Base-by-base conservation (phyloP, 768 basidiomycete species). In the Kwoniella sp. region DNA sequence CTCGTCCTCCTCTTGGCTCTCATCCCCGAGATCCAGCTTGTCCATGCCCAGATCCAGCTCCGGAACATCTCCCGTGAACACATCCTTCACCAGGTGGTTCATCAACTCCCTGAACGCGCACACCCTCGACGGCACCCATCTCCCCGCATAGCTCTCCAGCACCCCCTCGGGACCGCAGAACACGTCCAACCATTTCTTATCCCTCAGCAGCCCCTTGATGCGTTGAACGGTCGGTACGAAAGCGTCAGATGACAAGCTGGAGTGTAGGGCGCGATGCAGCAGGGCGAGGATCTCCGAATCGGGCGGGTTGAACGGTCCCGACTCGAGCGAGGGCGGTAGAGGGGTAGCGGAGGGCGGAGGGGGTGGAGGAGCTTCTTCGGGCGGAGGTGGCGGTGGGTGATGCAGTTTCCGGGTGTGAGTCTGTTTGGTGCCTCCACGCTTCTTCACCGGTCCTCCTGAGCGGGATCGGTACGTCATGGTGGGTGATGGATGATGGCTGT, bases 61-160 rank as follows among this genome's bases (percentile, higher is more conserved):
- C 12, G 12, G 34, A 28, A 45, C 46, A 1, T 42, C 37, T 2
- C 46, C 48, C 14, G 19, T 47, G 19, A 54, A 50, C 3, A 50
- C 44, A 22, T 26, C 42, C 5, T 32, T 11, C 1, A 45, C 56
- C 27, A 44, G 20, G 14, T 53, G 50, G 32, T 42, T 53, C 46
- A 74, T 48, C 25, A 74, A 46, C 43, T 74, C 69, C 39, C 73
- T 49, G 39, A 68, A 74, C 27, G 69, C 70, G 46, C 70, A 43
- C 27, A 59, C 65, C 43, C 73, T 43, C 48, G 65, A 65, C 9
- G 73, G 73, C 3, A 74, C 73, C 73, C 73, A 74, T 58, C 70
- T 47, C 12, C 67, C 69, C 2, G 67, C 63, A 64, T 74, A 74
- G 12, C 58, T 56, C 28, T 69, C 65, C 22, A 74, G 41, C 31